A percentile compares a stretch with the other conserved stretches of the same genome.
Conservation (phyloP, 495 filamentous ascomycete species). For the Aspergillus nanangensis region DNA sequence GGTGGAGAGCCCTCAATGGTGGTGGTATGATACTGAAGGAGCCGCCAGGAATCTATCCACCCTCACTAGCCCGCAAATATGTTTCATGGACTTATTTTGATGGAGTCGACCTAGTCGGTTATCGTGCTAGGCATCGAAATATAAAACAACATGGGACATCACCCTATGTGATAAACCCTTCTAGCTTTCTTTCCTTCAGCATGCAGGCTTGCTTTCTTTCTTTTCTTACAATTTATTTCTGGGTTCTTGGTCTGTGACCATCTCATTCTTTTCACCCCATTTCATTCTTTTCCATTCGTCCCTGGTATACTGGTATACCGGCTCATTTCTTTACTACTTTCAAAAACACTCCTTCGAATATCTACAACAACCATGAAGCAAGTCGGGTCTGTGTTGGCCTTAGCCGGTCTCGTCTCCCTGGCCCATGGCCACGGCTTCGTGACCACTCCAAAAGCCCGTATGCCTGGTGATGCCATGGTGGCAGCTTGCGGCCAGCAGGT, state of each 20-base stretch:
- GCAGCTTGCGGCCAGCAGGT: conserved; percentile 60
- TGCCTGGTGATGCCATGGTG: conserved; percentile 54
- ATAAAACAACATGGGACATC: neutral
- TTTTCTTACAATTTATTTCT: too few relatives aligned
- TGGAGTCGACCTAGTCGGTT: neutral
- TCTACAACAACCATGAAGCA: conserved; percentile 33
- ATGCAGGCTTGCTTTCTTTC: conserved; percentile 18
- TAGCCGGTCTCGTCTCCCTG: conserved; percentile 47
- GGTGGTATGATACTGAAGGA: neutral
- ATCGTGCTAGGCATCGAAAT: neutral
- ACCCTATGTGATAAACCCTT: too few relatives aligned
- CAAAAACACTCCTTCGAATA: conserved; percentile 1
- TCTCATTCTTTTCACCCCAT: conserved; percentile 17
- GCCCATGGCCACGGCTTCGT: conserved; percentile 62
- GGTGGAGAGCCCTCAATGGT: conserved; percentile 4
- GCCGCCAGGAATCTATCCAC: neutral
- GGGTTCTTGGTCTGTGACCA: conserved; percentile 37
- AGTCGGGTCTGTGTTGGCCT: conserved; percentile 23
- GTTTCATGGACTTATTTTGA: conserved; percentile 1
- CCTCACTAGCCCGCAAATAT: neutral
- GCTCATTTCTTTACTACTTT: conserved; percentile 20
- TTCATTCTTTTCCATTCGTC: conserved; percentile 18
- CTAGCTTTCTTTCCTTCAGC: conserved; percentile 8
- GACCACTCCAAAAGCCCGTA: conserved; percentile 51
- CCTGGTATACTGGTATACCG: conserved; percentile 33